phyloP scores from a whole-genome alignment of 2,329 filamentous ascomycete genomes.

The Tolypocladium ophioglossoides region DNA sequence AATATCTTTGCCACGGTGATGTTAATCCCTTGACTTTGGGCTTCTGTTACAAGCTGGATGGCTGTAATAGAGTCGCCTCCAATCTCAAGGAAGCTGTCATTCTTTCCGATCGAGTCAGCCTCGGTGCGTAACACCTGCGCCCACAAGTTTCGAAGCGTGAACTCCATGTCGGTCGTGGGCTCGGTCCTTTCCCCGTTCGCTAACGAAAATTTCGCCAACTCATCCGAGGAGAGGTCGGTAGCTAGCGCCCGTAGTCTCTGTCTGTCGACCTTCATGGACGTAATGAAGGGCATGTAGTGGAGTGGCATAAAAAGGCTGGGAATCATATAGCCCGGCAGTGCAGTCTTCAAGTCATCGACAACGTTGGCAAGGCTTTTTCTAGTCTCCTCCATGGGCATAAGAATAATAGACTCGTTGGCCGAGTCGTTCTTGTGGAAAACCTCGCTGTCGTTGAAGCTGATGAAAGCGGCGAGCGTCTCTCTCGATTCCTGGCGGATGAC shows the following conservation, averaged over 20 bases:
- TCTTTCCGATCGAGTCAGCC: background rate
- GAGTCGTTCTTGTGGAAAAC: too few relatives aligned
- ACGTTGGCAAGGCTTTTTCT: too few relatives aligned
- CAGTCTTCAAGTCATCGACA: background rate
- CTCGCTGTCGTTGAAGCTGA: background rate
- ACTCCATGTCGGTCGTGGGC: background rate
- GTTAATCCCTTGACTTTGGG: too few relatives aligned
- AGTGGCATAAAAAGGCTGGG: constrained; percentile 1
- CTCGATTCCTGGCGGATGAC: background rate
- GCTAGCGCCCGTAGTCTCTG: background rate
- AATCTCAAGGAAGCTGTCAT: constrained; percentile 16
- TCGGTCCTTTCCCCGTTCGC: too few relatives aligned
- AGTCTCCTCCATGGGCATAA: too few relatives aligned
- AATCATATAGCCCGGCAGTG: constrained; percentile 2
- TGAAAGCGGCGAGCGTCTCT: background rate
- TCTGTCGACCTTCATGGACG: background rate
- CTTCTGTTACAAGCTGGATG: too few relatives aligned
- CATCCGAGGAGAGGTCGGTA: background rate
- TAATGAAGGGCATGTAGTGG: background rate
- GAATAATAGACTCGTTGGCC: too few relatives aligned
- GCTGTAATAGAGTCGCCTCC: constrained; percentile 18
- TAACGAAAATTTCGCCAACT: too few relatives aligned
- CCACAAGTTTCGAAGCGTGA: constrained; percentile 4
- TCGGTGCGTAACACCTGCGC: constrained; percentile 24
- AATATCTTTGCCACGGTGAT: too few relatives aligned